Evolutionary conservation across 768 basidiomycete species (phyloP), one percentile per base, ranked within the genome.

Genomic region (Termitomyces sp.): DNA sequence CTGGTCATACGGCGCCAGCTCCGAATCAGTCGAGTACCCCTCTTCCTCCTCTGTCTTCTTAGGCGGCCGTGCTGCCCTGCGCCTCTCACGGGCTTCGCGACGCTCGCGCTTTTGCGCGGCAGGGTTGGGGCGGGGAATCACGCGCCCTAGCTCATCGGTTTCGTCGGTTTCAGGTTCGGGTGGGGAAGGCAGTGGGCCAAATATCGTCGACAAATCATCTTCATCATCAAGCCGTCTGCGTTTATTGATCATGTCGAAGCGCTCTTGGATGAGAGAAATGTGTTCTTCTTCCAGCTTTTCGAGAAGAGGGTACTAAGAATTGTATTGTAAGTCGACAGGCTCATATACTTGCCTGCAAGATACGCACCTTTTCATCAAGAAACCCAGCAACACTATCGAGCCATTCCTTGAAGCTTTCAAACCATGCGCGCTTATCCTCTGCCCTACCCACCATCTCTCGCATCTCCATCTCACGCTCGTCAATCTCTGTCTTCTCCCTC

Each of bases 1-100:
- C 12, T 80, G 77, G 63, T 94, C 92, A 3, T 82, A 74, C 14
- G 82, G 78, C 2, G 81, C 74, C 4, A 96, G 74, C 3, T 85
- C 84, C 0, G 87, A 82, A 66, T 96, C 94, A 0, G 94, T 96
- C 16, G 92, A 94, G 63, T 85, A 93, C 0, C 93, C 94, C 69
- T 94, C 91, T 62, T 94, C 88, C 12, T 74, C 74, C 51, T 73
- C 64, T 50, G 58, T 57, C 51, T 55, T 56, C 37, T 58, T 67
- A 27, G 62, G 68, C 32, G 63, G 71, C 36, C 86, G 82, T 31
- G 68, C 68, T 34, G 74, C 64, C 34, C 84, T 81, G 14, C 94
- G 84, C 20, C 75, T 71, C 4, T 72, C 65, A 41, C 94, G 85
- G 5, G 82, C 86, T 32, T 75, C 66, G 5, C 82, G 78, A 42